These are phyloP conservation scores for Ustilago trichophora DNA, from an alignment of 1,284 basidiomycete species.

Conservation along the genomic window DNA sequence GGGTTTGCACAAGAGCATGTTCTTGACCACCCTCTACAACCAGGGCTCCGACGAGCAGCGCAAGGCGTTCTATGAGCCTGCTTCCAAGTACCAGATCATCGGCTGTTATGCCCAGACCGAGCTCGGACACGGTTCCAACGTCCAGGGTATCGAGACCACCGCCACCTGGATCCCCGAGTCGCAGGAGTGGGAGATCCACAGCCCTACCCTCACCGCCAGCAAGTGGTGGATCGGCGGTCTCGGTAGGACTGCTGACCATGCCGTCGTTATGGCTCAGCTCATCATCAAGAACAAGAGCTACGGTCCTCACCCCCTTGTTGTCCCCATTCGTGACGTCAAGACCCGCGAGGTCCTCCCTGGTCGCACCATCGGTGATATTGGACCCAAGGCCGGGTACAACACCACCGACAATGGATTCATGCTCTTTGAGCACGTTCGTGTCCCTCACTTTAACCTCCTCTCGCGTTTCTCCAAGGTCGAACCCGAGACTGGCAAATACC, in stretches of 20 bases:
- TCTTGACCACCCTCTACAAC: constrained; percentile 60
- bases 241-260: constrained; percentile 66
- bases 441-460: constrained; percentile 67
- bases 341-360: constrained; percentile 67
- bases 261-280: constrained; percentile 68
- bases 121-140: constrained; percentile 61
- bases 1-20: constrained; percentile 60
- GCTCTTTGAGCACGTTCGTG: constrained; percentile 57
- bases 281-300: constrained; percentile 65
- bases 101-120: constrained; percentile 63
- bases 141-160: constrained; percentile 58
- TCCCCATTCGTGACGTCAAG: constrained; percentile 66
- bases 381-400: constrained; percentile 66
- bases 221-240: constrained; percentile 67
- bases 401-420: constrained; percentile 66
- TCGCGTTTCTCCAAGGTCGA: constrained; percentile 66
- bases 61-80: constrained; percentile 56
- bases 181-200: constrained; percentile 56
- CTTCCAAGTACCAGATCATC: constrained; percentile 53
- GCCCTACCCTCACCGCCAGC: constrained; percentile 51
- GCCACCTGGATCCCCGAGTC: constrained; percentile 53
- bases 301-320: constrained; percentile 67
- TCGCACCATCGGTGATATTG: constrained; percentile 66
- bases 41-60: constrained; percentile 60
- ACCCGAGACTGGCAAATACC: constrained; percentile 56